Evolutionary conservation across 805 yeast genomes (phyloP).

Genomic region (Maudiozyma turicensis): DNA sequence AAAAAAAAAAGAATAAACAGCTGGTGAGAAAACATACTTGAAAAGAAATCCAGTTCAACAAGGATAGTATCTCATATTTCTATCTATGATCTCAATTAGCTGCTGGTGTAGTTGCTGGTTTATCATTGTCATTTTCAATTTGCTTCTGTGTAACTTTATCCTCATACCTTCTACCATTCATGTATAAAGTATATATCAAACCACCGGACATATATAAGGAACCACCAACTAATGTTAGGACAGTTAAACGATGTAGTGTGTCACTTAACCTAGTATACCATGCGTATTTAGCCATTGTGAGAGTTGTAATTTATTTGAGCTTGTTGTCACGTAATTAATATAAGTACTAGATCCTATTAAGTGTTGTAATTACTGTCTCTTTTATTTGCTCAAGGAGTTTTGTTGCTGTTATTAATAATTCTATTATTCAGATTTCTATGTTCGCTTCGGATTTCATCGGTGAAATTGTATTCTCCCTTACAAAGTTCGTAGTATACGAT

Average conservation of each 20-base stretch:
- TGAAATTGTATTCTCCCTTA: neutral
- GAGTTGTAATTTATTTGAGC: neutral
- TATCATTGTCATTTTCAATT: neutral
- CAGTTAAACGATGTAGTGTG: conserved; percentile 63
- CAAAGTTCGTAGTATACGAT: too few species aligned
- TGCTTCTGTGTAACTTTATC: conserved; percentile 22
- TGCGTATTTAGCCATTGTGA: conserved; percentile 43
- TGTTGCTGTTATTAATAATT: neutral
- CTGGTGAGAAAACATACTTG: too few species aligned
- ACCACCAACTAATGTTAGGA: conserved; percentile 54
- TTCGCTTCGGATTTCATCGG: neutral
- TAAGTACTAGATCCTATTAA: neutral
- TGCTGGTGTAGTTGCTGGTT: neutral
- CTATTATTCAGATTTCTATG: neutral
- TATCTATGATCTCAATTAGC: too few species aligned
- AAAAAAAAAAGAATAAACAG: too few species aligned
- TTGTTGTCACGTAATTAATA: neutral
- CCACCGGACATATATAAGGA: conserved; percentile 43
- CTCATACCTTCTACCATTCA: conserved; percentile 44
- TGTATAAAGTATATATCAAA: conserved; percentile 41
- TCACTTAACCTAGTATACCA: conserved; percentile 73
- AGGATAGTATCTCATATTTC: too few species aligned
- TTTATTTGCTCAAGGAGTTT: conserved; percentile 1
- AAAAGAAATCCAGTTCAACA: too few species aligned
- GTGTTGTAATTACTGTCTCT: neutral